Evolutionary conservation across 228 moss, liverwort and hornwort genomes (phyloP), one percentile per base, ranked within the genome.

Genomic region (Sphagnum fallax): DNA sequence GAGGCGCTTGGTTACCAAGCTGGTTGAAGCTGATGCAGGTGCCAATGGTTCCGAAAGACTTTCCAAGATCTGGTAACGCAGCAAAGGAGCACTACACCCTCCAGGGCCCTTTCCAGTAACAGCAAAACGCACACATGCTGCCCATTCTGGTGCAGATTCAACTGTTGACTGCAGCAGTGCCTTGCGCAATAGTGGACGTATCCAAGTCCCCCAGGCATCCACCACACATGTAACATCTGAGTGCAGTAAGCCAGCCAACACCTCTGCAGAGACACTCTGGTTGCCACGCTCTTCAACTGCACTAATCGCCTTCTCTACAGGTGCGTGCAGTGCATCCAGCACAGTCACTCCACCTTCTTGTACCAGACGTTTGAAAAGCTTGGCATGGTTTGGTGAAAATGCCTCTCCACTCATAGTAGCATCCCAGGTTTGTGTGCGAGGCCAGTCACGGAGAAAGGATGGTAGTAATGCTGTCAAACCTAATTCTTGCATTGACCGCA

Each of bases 371-470:
- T 94, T 92, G 69, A 98, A 98, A n/a, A 98, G 74, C 81, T 94
- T 94, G 12, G 94, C 94, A 76, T 88, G 51, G 71, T 71, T 92
- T 52, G 94, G 75, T 58, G 90, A 86, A 77, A 98, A 98, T 12
- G 92, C 94, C 80, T 94, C 98, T 12, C 98, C 90, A 16, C 81
- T 79, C 81, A 89, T 84, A 53, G 66, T 73, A 49, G 77, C 73
- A 77, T 98, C 92, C 98, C 98, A 98, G 50, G 89, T 90, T 69
- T 91, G 87, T 71, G 94, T 92, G 74, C 92, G 84, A 50, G 98
- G 98, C 98, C 98, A 98, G 74, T 98, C 98, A 68, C 94, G 85
- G 70, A 91, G 89, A 47, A 98, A 98, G 57, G 94, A 87, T 68
- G 98, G 94, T 69, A 98, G 86, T 18, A 94, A 80, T 67, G 94